Evolutionary conservation across 176 grass and related monocot species (phyloP), one percentile per base, ranked within the genome.

Genomic region (Avena eriantha): DNA sequence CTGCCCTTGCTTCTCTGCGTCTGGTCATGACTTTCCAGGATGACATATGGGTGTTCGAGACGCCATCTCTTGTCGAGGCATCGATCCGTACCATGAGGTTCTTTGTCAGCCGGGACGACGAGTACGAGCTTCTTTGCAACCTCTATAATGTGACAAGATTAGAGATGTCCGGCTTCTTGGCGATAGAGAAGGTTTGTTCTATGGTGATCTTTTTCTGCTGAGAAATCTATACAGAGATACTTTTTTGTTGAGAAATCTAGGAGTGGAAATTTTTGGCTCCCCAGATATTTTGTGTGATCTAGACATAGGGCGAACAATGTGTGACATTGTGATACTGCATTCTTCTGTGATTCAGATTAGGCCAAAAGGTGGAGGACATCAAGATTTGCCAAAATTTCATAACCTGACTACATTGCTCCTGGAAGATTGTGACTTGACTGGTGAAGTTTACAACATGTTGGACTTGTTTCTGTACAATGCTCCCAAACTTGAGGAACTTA

Each of bases 401-500:
- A 78, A 78, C 19, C 51, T 78, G 33, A 59, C 31, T 15, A 58
- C 76, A n/a, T 22, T 78, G 51, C 76, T 78, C 19, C 55, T 59
- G 10, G 33, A 59, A 10, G 12, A 78, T 0, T 59, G 53, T 54
- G 33, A 78, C 76, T 78, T 58, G 53, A 39, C 31, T 5, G 76
- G 54, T n/a, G 33, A 78, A 58, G 54, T 9, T 14, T 49, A 74
- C 71, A 74, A 74, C 71, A 24, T 26, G 47, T 29, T 76, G 15
- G 73, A 76, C 7, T 58, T 78, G 33, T 78, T 78, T 59, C 53
- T 78, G 19, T n/a, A 59, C 31, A 78, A 78, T 8, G 54, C 76
- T 59, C 54, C 76, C 21, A 23, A 41, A 19, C 15, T 41, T 10
- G 31, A 56, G 31, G 4, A 59, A 6, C 54, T 78, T 58, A 39